Base-by-base conservation (phyloP, 345 rosid species). In the Mallotus nudiflorus region DNA sequence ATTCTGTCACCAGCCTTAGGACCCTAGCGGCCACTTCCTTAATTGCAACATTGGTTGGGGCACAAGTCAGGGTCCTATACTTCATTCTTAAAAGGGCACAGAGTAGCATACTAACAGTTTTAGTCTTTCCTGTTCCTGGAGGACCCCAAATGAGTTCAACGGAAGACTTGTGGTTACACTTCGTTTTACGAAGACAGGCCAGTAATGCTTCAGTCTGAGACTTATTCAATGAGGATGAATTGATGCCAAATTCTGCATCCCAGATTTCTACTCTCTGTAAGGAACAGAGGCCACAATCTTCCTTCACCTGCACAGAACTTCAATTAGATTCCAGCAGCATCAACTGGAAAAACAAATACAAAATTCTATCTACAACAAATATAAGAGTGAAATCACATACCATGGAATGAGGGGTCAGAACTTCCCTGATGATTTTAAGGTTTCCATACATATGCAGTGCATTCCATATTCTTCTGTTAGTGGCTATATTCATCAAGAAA, bases 111-210 rank as follows among this genome's bases (percentile, higher is more conserved):
- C 84, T 68, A 12, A 78, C 50, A 5, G 80, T 82, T 71, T 75
- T 82, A 7, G 90, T 86, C 69, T 86, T 86, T 45, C 90, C 90
- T 5, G 90, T 84, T 56, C 90, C 90, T 0, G 86, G 85, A 1
- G 86, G 86, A 7, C 90, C 90, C 88, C 86, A 82, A 28, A 86
- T 73, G 25, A 84, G 82, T 59, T 81, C 77, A 44, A 86, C 77
- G 16, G 50, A 13, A 3, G 75, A 58, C 73, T 51, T 68, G 66
- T 84, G 83, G 31, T 57, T 37, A 68, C 82, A 79, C 19, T 44
- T 31, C 19, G 56, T 20, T 66, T 59, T 75, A 37, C 10, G 6
- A 50, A 84, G 80, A 40, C 85, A 78, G 18, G 59, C 49, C 8
- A 45, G 51, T 20, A 80, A 45, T 7, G 85, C 83, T 16, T 66